Percentiles rank a stretch among this genome's conserved stretches.
Evolutionary conservation across 2,329 filamentous ascomycete genomes (phyloP).

Genomic region (Dissoconium aciculare): DNA sequence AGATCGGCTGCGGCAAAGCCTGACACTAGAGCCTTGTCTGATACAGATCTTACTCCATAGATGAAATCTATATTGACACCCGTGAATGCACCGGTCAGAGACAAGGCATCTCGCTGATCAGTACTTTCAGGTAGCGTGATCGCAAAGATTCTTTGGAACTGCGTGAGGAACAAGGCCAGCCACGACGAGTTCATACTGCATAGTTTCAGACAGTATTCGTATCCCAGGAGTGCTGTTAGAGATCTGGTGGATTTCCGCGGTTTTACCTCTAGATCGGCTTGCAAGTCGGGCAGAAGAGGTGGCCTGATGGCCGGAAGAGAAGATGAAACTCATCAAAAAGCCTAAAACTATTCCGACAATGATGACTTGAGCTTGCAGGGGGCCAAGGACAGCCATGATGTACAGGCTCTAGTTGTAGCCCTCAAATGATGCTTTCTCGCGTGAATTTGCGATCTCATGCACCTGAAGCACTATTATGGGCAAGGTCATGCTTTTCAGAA

Average conservation of each 20-base stretch:
- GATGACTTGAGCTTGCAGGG: neutral
- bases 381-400: neutral
- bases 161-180: neutral
- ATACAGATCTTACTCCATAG: conserved; percentile 28
- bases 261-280: no score
- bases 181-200: no score
- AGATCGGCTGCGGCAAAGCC: conserved; percentile 2
- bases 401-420: neutral
- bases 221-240: neutral
- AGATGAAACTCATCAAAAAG: neutral
- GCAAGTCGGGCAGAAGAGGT: neutral
- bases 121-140: conserved; percentile 37
- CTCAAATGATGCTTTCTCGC: no score
- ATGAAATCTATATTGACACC: conserved; percentile 34
- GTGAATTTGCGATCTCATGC: no score
- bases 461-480: no score
- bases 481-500: no score
- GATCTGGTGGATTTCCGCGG: no score
- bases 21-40: conserved; percentile 21
- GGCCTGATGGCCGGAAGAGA: neutral
- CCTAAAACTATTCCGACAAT: neutral
- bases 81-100: conserved; percentile 32
- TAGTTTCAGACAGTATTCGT: neutral
- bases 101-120: conserved; percentile 37
- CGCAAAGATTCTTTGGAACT: conserved; percentile 38